phyloP scores from a whole-genome alignment of 441 rosid species.

The Erodium moschatum region DNA sequence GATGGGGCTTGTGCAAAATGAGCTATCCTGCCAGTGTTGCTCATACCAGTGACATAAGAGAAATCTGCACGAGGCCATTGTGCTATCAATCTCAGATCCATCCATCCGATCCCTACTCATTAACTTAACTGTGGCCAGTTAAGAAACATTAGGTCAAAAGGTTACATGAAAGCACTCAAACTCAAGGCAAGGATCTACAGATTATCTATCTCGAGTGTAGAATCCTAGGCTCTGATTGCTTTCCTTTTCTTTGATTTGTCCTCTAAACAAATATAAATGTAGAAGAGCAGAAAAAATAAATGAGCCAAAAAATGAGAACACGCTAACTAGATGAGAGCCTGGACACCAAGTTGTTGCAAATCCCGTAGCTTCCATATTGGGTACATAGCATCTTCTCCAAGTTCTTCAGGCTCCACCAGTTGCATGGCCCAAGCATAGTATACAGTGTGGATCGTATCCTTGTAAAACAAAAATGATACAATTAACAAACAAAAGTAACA shows the following conservation, averaged over 20 bases:
- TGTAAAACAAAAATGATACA: not conserved
- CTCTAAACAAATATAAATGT: not conserved
- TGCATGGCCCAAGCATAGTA: slow-evolving; percentile 89
- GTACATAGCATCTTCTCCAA: slow-evolving; percentile 63
- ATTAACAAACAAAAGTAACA: not conserved
- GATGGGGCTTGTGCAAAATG: not conserved
- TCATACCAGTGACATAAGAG: not conserved
- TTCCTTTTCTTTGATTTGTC: not conserved
- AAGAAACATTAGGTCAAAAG: not conserved
- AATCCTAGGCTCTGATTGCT: not conserved
- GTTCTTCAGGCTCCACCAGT: slow-evolving; percentile 70
- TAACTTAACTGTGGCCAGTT: not conserved
- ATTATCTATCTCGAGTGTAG: not conserved
- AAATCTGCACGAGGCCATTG: not conserved
- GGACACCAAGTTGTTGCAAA: slow-evolving; percentile 53
- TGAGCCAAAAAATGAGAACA: not conserved
- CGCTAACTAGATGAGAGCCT: slow-evolving; percentile 48
- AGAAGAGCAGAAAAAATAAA: not conserved
- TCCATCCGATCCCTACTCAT: no score
- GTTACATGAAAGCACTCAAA: not conserved
- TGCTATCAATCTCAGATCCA: no score
- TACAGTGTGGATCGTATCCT: slow-evolving; percentile 86
- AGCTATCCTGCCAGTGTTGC: not conserved
- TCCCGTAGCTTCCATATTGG: slow-evolving; percentile 67
- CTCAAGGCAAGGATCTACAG: not conserved